Conservation (phyloP, 1,284 basidiomycete genomes). For the Rhodofomes roseus region DNA sequence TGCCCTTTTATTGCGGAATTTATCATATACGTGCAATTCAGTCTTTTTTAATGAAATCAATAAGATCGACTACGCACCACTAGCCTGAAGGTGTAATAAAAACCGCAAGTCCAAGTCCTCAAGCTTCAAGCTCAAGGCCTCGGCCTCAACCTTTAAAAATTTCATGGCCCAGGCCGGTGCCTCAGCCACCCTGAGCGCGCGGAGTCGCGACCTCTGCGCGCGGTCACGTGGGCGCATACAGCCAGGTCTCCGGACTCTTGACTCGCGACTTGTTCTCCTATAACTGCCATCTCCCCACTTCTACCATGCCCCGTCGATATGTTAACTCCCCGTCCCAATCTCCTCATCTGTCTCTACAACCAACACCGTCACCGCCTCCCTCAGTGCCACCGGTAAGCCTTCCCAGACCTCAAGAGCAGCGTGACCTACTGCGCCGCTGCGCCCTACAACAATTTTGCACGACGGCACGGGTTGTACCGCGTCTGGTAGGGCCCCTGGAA, state of each 20-base stretch:
- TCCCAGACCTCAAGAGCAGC: too few species aligned
- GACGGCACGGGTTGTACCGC: neutral
- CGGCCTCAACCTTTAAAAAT: too few species aligned
- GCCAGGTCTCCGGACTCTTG: neutral
- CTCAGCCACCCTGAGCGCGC: neutral
- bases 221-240: neutral
- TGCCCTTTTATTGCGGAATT: too few species aligned
- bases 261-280: neutral
- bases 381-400: neutral
- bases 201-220: neutral
- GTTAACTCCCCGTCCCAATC: too few species aligned
- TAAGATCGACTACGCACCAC: too few species aligned
- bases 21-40: too few species aligned
- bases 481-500: neutral
- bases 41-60: too few species aligned
- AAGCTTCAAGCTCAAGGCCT: too few species aligned
- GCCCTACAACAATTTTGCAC: neutral
- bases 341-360: neutral
- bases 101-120: too few species aligned
- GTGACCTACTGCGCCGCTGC: too few species aligned
- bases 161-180: too few species aligned
- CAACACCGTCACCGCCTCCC: neutral
- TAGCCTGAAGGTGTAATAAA: too few species aligned
- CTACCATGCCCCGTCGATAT: neutral
- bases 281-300: neutral